Base-by-base conservation (phyloP, 805 yeast species). In the Hanseniaspora lachancei region DNA sequence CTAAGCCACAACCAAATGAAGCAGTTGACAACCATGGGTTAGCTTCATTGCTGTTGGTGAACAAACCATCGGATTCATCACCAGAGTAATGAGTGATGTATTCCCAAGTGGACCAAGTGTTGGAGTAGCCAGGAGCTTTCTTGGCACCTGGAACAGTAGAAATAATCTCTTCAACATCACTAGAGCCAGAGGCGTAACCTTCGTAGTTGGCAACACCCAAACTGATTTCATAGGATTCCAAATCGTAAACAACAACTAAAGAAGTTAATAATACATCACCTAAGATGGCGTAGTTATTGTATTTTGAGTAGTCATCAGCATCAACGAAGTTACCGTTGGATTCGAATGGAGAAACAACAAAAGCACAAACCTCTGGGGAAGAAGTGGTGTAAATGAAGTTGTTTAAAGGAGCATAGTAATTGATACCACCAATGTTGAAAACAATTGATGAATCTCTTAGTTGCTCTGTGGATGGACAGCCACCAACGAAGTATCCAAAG, bases 361-460 rank as follows among this genome's bases (percentile, higher is more conserved):
- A 63, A 1, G 73, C 77, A 68, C 82, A 78, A 24, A 66, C 63
- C 3, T 63, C 60, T 1, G 68, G 63, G 6, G 62, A 59, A 10
- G 58, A 50, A 34, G 61, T 61, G 13, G 63, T 59, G 39, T 68
- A 59, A 21, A 71, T 59, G 38, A 71, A 62, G 53, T 69, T 63
- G 2, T 53, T 32, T 23, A 77, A 61, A 36, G 86, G 83, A 8
- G 77, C 79, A 16, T 70, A 63, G 57, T 84, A 77, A 10, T 65
- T 62, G n/a, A 73, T 65, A 6, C 87, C 89, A 58, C 80, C 79
- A 68, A 84, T 80, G 60, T 77, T 70, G 60, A 79, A 79, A 27
- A 67, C 57, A 29, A 49, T 49, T 4, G 57, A 50, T 2, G 57
- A 43, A 15, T 67, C 62, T 8, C 63, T 59, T 47, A 64, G 54